These are phyloP conservation scores for Rhodotorula glutinis DNA, from an alignment of 1,284 basidiomycete species.

Conservation along the genomic window DNA sequence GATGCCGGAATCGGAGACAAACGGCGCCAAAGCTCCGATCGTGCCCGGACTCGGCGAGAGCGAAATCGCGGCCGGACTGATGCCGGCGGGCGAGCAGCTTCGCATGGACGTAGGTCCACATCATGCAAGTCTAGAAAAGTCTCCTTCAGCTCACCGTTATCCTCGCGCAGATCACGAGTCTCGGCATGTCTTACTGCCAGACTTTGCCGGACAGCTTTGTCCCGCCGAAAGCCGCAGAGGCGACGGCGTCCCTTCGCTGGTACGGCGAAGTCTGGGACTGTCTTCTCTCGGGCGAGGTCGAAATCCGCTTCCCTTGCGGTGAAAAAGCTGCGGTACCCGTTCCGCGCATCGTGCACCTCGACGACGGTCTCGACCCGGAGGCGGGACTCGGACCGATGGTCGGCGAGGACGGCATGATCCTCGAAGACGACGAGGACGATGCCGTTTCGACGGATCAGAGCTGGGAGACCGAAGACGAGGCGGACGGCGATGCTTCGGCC, in stretches of 20 bases:
- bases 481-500: constrained; percentile 5
- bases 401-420: constrained; percentile 17
- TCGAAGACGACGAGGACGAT: constrained; percentile 20
- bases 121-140: constrained; percentile 36
- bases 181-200: constrained; percentile 20
- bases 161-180: constrained; percentile 55
- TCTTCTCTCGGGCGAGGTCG: constrained; percentile 48
- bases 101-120: constrained; percentile 52
- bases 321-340: constrained; percentile 41
- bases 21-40: constrained; percentile 62
- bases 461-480: constrained; percentile 31
- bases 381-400: constrained; percentile 9
- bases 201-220: constrained; percentile 11
- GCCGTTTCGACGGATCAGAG: constrained; percentile 17
- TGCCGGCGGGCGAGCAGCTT: constrained; percentile 51
- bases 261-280: constrained; percentile 52
- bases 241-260: constrained; percentile 47
- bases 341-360: constrained; percentile 41
- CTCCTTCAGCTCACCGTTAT: neutral
- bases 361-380: constrained; percentile 37
- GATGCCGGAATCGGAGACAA: constrained; percentile 62
- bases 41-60: constrained; percentile 75
- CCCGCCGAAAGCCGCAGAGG: constrained; percentile 16
- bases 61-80: constrained; percentile 69
- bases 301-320: constrained; percentile 47